Percentiles rank a stretch among this genome's conserved stretches.
Evolutionary conservation across 257 asterid genomes (phyloP).

Genomic region (Jaltomata sinuosa): DNA sequence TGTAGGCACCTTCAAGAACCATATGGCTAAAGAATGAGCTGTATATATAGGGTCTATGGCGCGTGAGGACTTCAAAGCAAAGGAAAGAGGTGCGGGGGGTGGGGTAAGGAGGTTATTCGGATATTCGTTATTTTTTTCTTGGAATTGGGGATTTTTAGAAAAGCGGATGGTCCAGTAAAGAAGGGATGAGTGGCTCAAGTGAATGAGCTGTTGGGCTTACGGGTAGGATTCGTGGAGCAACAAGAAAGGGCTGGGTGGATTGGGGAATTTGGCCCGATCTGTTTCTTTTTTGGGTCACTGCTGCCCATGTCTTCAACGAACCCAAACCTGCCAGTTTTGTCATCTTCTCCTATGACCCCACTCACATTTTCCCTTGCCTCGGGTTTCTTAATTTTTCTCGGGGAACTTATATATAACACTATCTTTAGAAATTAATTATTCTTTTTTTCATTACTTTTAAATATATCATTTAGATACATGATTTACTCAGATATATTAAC

Average conservation of each 20-base stretch:
- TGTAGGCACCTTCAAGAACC: not conserved
- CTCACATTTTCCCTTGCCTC: not conserved
- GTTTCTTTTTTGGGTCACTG: not conserved
- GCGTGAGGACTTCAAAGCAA: not conserved
- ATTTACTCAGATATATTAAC: too few species aligned
- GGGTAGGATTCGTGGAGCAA: not conserved
- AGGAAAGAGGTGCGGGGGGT: not conserved
- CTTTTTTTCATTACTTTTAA: too few species aligned
- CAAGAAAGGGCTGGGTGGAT: not conserved
- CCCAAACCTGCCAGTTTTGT: not conserved
- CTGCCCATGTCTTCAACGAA: not conserved
- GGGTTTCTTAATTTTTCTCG: not conserved
- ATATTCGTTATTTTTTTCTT: not conserved
- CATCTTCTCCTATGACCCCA: not conserved
- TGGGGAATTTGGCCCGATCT: not conserved
- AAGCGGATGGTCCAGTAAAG: not conserved
- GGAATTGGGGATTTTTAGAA: not conserved
- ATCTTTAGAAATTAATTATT: too few species aligned
- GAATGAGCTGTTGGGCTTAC: conserved; percentile 4
- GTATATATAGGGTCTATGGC: not conserved
- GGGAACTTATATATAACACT: too few species aligned
- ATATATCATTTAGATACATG: too few species aligned
- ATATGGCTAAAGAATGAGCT: not conserved
- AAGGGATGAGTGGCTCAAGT: not conserved
- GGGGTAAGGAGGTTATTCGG: not conserved